These are phyloP conservation scores for Paraphoma chrysanthemicola DNA, from an alignment of 2,329 filamentous ascomycete species.

Conservation along the genomic window DNA sequence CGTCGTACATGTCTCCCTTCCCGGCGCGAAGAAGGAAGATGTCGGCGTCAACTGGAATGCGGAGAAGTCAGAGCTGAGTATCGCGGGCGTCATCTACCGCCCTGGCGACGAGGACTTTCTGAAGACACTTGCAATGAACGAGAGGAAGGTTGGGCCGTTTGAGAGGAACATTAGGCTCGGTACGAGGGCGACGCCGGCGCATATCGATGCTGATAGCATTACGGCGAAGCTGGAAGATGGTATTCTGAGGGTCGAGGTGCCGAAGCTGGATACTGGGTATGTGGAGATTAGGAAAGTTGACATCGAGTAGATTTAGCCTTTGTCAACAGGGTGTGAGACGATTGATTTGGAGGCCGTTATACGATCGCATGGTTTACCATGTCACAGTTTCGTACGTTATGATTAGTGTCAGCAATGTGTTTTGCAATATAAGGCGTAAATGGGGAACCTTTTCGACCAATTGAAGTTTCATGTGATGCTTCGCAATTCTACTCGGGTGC, in stretches of 20 bases:
- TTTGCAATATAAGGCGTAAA: no score
- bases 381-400: no score
- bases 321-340: no score
- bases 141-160: slow-evolving; percentile 77
- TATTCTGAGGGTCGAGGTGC: slow-evolving; percentile 76
- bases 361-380: no score
- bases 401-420: no score
- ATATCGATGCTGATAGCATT: slow-evolving; percentile 72
- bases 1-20: slow-evolving; percentile 75
- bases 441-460: no score
- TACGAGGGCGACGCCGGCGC: slow-evolving; percentile 61
- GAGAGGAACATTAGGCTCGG: slow-evolving; percentile 72
- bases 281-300: slow-evolving; percentile 61
- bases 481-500: no score
- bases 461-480: no score
- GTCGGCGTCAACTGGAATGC: slow-evolving; percentile 78
- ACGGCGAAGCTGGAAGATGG: slow-evolving; percentile 81
- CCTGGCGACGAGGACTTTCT: slow-evolving; percentile 73
- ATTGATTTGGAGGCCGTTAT: no score
- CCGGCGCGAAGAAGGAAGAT: slow-evolving; percentile 81
- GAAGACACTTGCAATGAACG: slow-evolving; percentile 66
- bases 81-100: slow-evolving; percentile 76
- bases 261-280: slow-evolving; percentile 70
- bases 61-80: slow-evolving; percentile 68
- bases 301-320: slow-evolving; percentile 48